Evolutionary conservation across 768 basidiomycete genomes (phyloP).

Genomic region (Roridomyces roridus): DNA sequence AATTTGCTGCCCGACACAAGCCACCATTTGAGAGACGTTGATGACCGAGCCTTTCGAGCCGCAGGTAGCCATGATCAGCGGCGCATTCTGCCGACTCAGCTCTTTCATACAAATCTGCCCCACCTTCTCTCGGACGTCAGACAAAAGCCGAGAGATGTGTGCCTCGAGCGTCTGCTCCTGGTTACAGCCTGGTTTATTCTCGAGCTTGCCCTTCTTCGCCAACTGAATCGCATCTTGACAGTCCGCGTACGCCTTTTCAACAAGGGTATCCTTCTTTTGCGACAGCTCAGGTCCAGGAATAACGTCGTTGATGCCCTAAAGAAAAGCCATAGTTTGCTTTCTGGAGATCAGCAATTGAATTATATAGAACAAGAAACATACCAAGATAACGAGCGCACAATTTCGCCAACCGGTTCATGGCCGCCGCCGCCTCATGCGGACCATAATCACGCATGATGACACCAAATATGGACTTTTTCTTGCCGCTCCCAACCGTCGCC

Average conservation of each 20-base stretch:
- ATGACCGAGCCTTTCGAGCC: conserved; percentile 99
- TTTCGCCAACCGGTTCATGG: conserved; percentile 97
- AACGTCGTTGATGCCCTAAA: conserved; percentile 96
- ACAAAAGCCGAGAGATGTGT: conserved; percentile 91
- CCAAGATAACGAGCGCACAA: conserved; percentile 93
- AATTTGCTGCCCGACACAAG: conserved; percentile 99
- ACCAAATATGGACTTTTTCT: conserved; percentile 99
- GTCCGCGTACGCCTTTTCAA: conserved; percentile 86
- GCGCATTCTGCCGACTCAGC: conserved; percentile 95
- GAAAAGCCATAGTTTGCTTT: conserved; percentile 98
- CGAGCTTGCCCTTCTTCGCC: conserved; percentile 89
- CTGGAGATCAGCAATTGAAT: conserved; percentile 14
- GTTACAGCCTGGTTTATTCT: conserved; percentile 97
- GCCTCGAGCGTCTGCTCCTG: conserved; percentile 97
- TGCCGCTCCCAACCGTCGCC: conserved; percentile 95
- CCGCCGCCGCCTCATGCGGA: conserved; percentile 88
- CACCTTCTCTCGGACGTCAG: conserved; percentile 94
- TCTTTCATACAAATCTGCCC: conserved; percentile 99
- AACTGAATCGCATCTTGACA: conserved; percentile 87
- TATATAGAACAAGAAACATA: conserved; percentile 38
- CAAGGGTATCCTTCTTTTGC: conserved; percentile 81
- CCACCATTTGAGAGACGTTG: conserved; percentile 99
- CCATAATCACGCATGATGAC: conserved; percentile 98
- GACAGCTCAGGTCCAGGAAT: conserved; percentile 91
- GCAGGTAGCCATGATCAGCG: conserved; percentile 98